phyloP scores from a whole-genome alignment of 2,329 filamentous ascomycete species.

The Domatiomyces globalis region DNA sequence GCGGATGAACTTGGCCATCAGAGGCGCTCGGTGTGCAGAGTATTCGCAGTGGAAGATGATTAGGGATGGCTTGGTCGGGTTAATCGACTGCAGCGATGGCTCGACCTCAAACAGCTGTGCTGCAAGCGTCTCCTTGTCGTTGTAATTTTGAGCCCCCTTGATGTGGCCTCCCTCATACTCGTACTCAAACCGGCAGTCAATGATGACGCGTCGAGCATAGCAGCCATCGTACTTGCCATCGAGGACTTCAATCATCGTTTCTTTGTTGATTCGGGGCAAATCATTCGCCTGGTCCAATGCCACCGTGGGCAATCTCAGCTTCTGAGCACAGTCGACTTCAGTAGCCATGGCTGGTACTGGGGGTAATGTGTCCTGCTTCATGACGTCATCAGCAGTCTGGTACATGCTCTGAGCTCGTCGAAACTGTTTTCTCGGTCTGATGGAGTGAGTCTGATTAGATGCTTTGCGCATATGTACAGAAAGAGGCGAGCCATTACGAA shows the following conservation, averaged over 20 bases:
- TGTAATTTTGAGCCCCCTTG: slow-evolving; percentile 84
- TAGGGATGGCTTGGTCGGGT: slow-evolving; percentile 55
- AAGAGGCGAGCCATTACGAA: slow-evolving; percentile 62
- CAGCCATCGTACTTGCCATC: slow-evolving; percentile 65
- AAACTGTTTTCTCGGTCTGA: slow-evolving; percentile 73
- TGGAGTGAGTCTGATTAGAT: slow-evolving; percentile 47
- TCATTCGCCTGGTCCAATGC: slow-evolving; percentile 65
- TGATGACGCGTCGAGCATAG: slow-evolving; percentile 70
- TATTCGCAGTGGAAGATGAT: slow-evolving; percentile 97
- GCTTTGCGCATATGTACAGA: slow-evolving; percentile 56
- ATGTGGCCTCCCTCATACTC: slow-evolving; percentile 97
- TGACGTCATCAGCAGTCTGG: slow-evolving; percentile 75
- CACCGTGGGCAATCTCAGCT: slow-evolving; percentile 67
- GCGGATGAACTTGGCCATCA: slow-evolving; percentile 90
- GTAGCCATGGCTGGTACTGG: slow-evolving; percentile 60
- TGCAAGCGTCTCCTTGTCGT: slow-evolving; percentile 81
- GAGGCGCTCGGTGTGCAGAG: slow-evolving; percentile 84
- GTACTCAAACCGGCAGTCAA: slow-evolving; percentile 98
- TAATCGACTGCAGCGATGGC: background rate
- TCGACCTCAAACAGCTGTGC: slow-evolving; percentile 57
- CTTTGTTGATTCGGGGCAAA: slow-evolving; percentile 71
- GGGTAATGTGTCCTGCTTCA: slow-evolving; percentile 52
- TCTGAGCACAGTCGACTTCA: slow-evolving; percentile 52
- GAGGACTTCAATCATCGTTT: slow-evolving; percentile 72
- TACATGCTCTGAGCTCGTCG: slow-evolving; percentile 96